Conservation (phyloP, 805 yeast species). For the Saccharomycopsis amapae region DNA sequence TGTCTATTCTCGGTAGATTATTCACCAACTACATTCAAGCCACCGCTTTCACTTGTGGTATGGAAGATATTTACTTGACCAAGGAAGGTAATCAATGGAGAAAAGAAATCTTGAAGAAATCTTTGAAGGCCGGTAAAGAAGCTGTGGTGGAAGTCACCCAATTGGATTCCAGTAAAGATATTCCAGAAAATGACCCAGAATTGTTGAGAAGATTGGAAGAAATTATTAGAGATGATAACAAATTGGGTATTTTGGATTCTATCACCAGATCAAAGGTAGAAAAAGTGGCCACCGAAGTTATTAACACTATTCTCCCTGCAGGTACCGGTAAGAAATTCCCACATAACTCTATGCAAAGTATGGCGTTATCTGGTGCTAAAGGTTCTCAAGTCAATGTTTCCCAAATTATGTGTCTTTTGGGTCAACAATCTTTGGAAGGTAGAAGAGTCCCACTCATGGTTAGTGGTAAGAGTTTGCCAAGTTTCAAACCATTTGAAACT, state of each 20-base stretch:
- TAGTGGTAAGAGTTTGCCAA: conserved; percentile 93
- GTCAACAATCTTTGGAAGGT: conserved; percentile 99
- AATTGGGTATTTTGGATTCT: conserved; percentile 91
- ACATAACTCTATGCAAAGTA: conserved; percentile 93
- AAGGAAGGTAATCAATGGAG: conserved; percentile 88
- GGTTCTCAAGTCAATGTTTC: conserved; percentile 98
- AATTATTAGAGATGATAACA: conserved; percentile 86
- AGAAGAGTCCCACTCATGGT: conserved; percentile 99
- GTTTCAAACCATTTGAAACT: conserved; percentile 94
- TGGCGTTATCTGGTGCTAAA: conserved; percentile 99
- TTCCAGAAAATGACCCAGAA: conserved; percentile 58
- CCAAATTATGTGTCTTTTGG: conserved; percentile 97
- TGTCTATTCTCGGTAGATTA: conserved; percentile 88
- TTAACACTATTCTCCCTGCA: conserved; percentile 86
- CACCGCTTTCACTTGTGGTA: conserved; percentile 98
- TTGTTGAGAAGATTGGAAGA: conserved; percentile 86
- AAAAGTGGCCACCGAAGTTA: conserved; percentile 89
- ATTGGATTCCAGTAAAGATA: conserved; percentile 39
- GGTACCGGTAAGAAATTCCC: conserved; percentile 97
- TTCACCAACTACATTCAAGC: conserved; percentile 90
- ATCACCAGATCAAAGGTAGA: conserved; percentile 91
- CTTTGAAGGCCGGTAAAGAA: conserved; percentile 75
- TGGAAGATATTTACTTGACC: conserved; percentile 95
- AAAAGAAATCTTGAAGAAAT: conserved; percentile 66
- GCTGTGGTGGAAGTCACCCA: conserved; percentile 96